Evolutionary conservation across 768 basidiomycete species (phyloP).

Genomic region (Hydnum rufescens): DNA sequence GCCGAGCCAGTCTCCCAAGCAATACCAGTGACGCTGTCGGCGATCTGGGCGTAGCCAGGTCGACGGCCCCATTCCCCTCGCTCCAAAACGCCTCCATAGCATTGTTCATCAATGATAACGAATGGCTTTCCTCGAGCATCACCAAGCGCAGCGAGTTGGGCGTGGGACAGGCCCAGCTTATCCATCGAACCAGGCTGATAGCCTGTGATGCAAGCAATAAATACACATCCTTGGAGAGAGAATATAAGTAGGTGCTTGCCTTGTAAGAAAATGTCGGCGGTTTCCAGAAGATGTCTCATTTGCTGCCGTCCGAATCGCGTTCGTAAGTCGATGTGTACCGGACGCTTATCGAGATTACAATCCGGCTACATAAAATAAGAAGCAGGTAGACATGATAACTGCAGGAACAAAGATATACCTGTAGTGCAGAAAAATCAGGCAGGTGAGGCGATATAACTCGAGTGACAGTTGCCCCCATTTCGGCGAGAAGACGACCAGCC

Average conservation of each 20-base stretch:
- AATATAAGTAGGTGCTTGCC: not conserved
- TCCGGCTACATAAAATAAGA: not conserved
- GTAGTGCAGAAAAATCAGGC: not conserved
- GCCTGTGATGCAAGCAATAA: not conserved
- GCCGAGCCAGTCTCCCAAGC: not conserved
- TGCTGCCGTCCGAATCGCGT: not conserved
- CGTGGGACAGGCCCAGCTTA: not conserved
- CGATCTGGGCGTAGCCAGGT: not conserved
- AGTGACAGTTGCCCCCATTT: not conserved
- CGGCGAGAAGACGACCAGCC: not conserved
- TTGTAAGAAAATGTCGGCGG: not conserved
- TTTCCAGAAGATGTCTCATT: not conserved
- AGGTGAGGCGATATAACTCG: not conserved
- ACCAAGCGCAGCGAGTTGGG: not conserved
- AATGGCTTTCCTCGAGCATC: not conserved
- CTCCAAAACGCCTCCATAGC: not conserved
- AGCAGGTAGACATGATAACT: not conserved
- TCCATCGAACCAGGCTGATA: not conserved
- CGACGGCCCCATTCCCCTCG: not conserved
- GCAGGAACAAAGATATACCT: not conserved
- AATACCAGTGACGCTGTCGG: not conserved
- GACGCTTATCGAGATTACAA: not conserved
- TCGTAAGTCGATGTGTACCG: not conserved
- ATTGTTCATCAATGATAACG: not conserved
- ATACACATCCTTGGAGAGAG: not conserved